Percentiles rank a stretch among this genome's conserved stretches.
Evolutionary conservation across 208 protist genomes (phyloP).

Genomic region (Giardia muris): DNA sequence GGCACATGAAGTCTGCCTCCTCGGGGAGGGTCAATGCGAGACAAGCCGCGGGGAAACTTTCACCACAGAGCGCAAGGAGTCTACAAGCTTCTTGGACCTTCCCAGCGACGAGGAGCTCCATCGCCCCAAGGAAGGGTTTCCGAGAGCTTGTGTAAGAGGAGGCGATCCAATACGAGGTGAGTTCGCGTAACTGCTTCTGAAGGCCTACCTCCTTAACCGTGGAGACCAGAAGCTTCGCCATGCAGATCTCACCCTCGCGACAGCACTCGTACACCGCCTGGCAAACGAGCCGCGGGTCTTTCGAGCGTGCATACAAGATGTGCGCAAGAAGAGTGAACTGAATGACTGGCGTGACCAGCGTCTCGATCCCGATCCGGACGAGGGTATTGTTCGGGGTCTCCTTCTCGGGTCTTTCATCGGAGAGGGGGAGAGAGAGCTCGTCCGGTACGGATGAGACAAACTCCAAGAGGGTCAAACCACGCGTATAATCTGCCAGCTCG

Average conservation of each 20-base stretch:
- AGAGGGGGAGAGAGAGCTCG: background rate
- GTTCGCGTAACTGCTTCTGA: background rate
- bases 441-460: too few relatives aligned
- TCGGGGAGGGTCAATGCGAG: background rate
- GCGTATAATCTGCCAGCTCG: background rate
- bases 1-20: background rate
- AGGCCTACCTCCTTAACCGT: background rate
- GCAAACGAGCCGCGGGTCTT: background rate
- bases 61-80: background rate
- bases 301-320: background rate
- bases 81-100: background rate
- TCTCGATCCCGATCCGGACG: background rate
- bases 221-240: background rate
- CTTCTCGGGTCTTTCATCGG: background rate
- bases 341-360: background rate
- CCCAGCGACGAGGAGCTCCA: background rate
- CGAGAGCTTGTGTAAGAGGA: background rate
- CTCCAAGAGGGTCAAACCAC: background rate
- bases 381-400: background rate
- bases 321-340: background rate
- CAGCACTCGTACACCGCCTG: background rate
- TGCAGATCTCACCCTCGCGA: background rate
- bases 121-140: background rate
- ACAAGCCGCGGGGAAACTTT: background rate
- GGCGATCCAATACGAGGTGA: background rate